Evolutionary conservation across 1,139 yeast genomes (phyloP).

Genomic region (Geotrichum aggregatum): DNA sequence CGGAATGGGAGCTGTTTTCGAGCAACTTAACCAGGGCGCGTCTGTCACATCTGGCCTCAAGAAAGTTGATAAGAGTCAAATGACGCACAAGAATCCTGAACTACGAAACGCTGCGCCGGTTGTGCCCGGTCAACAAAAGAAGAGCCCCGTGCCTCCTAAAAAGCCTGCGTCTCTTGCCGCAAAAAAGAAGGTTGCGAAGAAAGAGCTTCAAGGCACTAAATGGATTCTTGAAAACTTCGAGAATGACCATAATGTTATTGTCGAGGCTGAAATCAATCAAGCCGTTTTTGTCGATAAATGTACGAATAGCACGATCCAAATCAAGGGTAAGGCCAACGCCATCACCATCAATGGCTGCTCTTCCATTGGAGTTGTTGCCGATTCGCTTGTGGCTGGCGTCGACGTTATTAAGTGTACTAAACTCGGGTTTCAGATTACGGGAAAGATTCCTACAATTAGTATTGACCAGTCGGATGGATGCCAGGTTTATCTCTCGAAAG

Average conservation of each 20-base stretch:
- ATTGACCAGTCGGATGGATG: slow-evolving; percentile 90
- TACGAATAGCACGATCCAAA: slow-evolving; percentile 64
- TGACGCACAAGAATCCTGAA: slow-evolving; percentile 91
- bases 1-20: slow-evolving; percentile 83
- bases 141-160: slow-evolving; percentile 60
- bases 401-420: slow-evolving; percentile 78
- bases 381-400: slow-evolving; percentile 79
- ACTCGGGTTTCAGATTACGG: slow-evolving; percentile 82
- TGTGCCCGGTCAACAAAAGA: slow-evolving; percentile 34
- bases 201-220: slow-evolving; percentile 77
- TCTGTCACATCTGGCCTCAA: slow-evolving; percentile 77
- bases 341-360: slow-evolving; percentile 71
- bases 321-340: slow-evolving; percentile 90
- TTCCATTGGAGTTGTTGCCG: slow-evolving; percentile 72
- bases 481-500: slow-evolving; percentile 68
- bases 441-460: slow-evolving; percentile 73
- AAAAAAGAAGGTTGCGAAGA: slow-evolving; percentile 56
- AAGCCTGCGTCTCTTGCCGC: slow-evolving; percentile 57
- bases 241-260: slow-evolving; percentile 52
- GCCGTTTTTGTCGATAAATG: slow-evolving; percentile 86
- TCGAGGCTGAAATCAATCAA: slow-evolving; percentile 82
- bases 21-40: slow-evolving; percentile 85
- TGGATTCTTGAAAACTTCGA: slow-evolving; percentile 86
- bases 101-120: slow-evolving; percentile 48
- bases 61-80: slow-evolving; percentile 88